These are phyloP conservation scores for Hypomyces rosellus DNA, from an alignment of 2,329 filamentous ascomycete genomes.

Conservation along the genomic window DNA sequence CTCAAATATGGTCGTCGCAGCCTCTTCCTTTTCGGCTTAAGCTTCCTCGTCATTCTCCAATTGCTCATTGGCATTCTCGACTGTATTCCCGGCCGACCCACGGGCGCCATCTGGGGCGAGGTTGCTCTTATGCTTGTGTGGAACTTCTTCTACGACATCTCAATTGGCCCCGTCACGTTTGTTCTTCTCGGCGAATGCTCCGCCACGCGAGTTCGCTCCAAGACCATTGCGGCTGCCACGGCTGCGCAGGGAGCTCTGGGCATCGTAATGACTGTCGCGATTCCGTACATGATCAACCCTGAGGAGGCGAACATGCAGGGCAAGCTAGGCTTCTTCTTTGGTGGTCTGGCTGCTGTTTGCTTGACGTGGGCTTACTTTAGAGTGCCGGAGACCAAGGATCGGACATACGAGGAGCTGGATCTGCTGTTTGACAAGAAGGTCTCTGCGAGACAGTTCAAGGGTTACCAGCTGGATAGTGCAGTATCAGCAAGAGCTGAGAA, in stretches of 20 bases:
- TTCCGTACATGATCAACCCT: slow-evolving; percentile 28
- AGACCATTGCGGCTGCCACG: slow-evolving; percentile 36
- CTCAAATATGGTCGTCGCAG: slow-evolving; percentile 36
- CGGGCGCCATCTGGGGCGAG: slow-evolving; percentile 31
- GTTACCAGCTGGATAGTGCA: slow-evolving; percentile 8
- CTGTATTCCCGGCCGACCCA: slow-evolving; percentile 42
- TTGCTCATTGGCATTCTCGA: slow-evolving; percentile 33
- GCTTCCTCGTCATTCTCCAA: slow-evolving; percentile 35
- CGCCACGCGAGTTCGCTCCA: slow-evolving; percentile 34
- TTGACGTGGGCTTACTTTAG: slow-evolving; percentile 29
- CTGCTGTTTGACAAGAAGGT: slow-evolving; percentile 27
- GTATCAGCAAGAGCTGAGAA: neutral
- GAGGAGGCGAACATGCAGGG: slow-evolving; percentile 30
- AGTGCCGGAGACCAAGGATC: slow-evolving; percentile 26
- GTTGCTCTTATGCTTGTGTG: slow-evolving; percentile 36
- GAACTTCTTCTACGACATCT: slow-evolving; percentile 37
- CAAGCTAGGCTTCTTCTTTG: slow-evolving; percentile 28
- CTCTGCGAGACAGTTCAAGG: slow-evolving; percentile 29
- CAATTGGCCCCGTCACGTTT: slow-evolving; percentile 38
- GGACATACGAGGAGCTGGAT: slow-evolving; percentile 29
- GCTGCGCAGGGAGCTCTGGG: slow-evolving; percentile 22
- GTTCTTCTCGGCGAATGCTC: slow-evolving; percentile 37
- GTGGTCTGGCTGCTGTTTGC: slow-evolving; percentile 20
- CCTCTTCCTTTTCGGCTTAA: slow-evolving; percentile 34
- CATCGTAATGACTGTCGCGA: slow-evolving; percentile 25